A percentile compares a stretch with the other conserved stretches of the same genome.
Conservation (phyloP, 495 filamentous ascomycete genomes). For the Podospora pseudocomata region DNA sequence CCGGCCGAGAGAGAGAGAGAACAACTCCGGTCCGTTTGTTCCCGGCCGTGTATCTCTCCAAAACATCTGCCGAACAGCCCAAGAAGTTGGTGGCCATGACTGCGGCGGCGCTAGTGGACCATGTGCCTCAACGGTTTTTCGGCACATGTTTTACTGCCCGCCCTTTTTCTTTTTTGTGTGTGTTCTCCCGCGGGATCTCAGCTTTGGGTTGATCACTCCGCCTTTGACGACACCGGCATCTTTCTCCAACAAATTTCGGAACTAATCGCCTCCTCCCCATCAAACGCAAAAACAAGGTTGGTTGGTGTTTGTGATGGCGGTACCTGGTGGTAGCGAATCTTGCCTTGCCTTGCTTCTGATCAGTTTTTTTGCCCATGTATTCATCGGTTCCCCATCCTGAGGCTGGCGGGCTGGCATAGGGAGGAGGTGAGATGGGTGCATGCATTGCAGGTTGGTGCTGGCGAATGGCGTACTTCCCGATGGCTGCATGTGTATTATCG, state of each 20-base stretch:
- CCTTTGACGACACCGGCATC: neutral
- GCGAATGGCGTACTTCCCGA: conserved; percentile 3
- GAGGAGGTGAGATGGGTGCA: neutral
- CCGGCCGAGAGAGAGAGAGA: neutral
- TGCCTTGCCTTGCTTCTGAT: neutral
- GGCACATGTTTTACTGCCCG: conserved; percentile 3
- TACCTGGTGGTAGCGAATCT: neutral
- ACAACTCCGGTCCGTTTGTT: neutral
- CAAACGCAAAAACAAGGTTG: neutral
- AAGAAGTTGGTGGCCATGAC: neutral
- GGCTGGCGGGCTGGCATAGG: too few relatives aligned
- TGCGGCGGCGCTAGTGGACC: conserved; percentile 10
- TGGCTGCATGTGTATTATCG: neutral
- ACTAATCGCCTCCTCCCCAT: neutral
- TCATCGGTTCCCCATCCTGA: neutral
- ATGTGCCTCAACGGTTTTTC: conserved; percentile 7
- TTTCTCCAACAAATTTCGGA: neutral
- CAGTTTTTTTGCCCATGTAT: neutral
- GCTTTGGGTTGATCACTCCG: neutral
- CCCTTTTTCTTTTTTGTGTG: neutral
- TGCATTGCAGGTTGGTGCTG: neutral
- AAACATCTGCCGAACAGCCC: conserved; percentile 10
- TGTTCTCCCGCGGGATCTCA: neutral
- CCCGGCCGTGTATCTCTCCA: neutral
- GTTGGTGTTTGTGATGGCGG: neutral